A percentile compares a stretch with the other conserved stretches of the same genome.
Evolutionary conservation across 305 asterid species (phyloP).

Genomic region (Andrographis paniculata): DNA sequence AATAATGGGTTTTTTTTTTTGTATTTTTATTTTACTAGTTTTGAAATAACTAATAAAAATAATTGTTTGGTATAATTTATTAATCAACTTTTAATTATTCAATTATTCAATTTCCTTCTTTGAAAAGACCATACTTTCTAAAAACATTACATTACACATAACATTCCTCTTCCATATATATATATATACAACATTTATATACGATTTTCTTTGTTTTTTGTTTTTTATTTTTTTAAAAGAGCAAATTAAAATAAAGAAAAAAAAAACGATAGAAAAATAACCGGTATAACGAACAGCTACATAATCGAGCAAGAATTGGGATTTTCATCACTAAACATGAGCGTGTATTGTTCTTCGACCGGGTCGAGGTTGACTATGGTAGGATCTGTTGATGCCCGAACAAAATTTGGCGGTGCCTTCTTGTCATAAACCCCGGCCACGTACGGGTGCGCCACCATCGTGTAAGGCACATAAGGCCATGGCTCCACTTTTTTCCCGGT

Average conservation of each 20-base stretch:
- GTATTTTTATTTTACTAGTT: no score
- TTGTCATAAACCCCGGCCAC: slow-evolving; percentile 72
- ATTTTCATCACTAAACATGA: slow-evolving; percentile 44
- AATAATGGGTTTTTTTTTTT: no score
- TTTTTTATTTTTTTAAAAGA: background rate
- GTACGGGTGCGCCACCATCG: slow-evolving; percentile 59
- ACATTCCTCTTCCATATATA: no score
- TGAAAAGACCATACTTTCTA: no score
- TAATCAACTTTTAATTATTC: no score
- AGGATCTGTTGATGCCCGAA: slow-evolving; percentile 29
- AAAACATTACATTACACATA: no score
- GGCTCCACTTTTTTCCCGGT: slow-evolving; percentile 57
- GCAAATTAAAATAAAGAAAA: background rate
- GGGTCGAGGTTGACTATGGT: slow-evolving; percentile 27
- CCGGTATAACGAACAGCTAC: slow-evolving; percentile 7
- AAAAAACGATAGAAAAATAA: background rate
- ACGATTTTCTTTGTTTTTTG: background rate
- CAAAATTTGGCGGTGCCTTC: slow-evolving; percentile 63
- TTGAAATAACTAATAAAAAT: no score
- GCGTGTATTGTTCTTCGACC: slow-evolving; percentile 33
- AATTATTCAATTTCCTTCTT: no score
- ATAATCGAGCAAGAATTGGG: slow-evolving; percentile 38
- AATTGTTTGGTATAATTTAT: no score
- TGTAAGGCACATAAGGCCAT: slow-evolving; percentile 74
- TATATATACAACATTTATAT: no score